phyloP scores from a whole-genome alignment of 352 stramenopile genomes.

The Globisporangium radiosum region DNA sequence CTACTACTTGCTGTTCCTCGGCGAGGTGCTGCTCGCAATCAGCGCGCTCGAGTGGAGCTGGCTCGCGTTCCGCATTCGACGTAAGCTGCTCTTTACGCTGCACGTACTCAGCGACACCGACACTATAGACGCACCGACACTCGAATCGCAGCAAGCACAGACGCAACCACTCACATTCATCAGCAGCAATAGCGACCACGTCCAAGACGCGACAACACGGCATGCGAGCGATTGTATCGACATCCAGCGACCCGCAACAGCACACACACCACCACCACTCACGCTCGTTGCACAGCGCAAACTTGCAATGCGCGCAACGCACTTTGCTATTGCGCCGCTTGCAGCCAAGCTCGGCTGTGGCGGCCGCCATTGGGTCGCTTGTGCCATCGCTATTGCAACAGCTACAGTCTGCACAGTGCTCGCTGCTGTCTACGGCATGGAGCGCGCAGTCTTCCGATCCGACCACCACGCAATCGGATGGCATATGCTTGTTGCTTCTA shows the following conservation, averaged over 20 bases:
- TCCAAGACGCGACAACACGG: neutral
- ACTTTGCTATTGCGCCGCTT: slow-evolving; percentile 22
- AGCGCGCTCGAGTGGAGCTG: slow-evolving; percentile 43
- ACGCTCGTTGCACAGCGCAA: neutral
- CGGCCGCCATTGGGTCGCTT: slow-evolving; percentile 21
- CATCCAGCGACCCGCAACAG: no score
- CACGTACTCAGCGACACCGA: neutral
- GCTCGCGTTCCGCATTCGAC: slow-evolving; percentile 39
- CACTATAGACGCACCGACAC: neutral
- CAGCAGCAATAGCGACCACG: neutral
- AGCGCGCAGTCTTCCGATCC: slow-evolving; percentile 19
- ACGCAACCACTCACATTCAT: neutral
- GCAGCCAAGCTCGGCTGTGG: slow-evolving; percentile 17
- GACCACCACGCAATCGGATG: slow-evolving; percentile 17
- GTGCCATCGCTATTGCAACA: slow-evolving; percentile 8
- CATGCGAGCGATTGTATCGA: neutral
- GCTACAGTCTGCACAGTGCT: slow-evolving; percentile 14
- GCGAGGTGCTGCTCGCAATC: slow-evolving; percentile 28
- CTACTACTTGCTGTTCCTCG: slow-evolving; percentile 36
- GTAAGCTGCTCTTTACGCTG: slow-evolving; percentile 34
- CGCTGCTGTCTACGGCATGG: slow-evolving; percentile 18
- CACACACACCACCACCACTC: no score
- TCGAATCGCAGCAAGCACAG: neutral
- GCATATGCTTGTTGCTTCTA: slow-evolving; percentile 31
- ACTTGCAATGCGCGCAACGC: slow-evolving; percentile 9